phyloP scores from a whole-genome alignment of 208 protist genomes.

The Crithidia fasciculata region DNA sequence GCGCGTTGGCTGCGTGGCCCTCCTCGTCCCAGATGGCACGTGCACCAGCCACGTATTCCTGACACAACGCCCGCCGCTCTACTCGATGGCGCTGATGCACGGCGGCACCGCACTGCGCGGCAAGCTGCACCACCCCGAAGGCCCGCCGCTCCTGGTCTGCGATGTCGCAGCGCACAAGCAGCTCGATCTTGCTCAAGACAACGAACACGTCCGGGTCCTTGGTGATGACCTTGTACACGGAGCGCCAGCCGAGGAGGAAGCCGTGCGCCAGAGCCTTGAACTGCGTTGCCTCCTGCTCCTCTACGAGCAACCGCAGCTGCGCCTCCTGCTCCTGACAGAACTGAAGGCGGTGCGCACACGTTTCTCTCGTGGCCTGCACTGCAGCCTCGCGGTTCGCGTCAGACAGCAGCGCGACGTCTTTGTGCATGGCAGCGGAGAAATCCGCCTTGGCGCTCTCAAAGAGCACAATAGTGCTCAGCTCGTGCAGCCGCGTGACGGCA shows the following conservation, averaged over 20 bases:
- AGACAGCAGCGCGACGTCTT: conserved; percentile 30
- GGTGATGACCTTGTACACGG: conserved; percentile 47
- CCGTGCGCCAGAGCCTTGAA: conserved; percentile 34
- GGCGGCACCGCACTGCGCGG: conserved; percentile 13
- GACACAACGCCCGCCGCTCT: conserved; percentile 36
- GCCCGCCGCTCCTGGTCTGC: conserved; percentile 57
- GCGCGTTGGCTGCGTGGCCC: conserved; percentile 25
- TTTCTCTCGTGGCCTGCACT: conserved; percentile 5
- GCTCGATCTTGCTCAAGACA: conserved; percentile 60
- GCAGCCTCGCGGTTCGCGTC: conserved; percentile 4
- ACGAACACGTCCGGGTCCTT: conserved; percentile 29
- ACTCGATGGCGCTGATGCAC: conserved; percentile 10
- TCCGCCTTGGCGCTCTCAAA: conserved; percentile 15
- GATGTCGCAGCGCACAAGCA: conserved; percentile 61
- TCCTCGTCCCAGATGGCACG: conserved; percentile 50
- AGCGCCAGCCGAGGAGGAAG: conserved; percentile 63
- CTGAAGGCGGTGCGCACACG: conserved; percentile 12
- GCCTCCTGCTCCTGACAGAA: conserved; percentile 42
- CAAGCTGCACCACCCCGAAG: conserved; percentile 35
- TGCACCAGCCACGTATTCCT: conserved; percentile 40
- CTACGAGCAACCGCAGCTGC: conserved; percentile 50
- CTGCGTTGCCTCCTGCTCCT: conserved; percentile 48
- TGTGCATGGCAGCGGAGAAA: conserved; percentile 24
- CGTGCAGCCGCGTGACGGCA: conserved; percentile 17
- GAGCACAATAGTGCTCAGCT: conserved; percentile 24